phyloP scores from a whole-genome alignment of 2,329 filamentous ascomycete genomes.

The Arthrinium phaeospermum region DNA sequence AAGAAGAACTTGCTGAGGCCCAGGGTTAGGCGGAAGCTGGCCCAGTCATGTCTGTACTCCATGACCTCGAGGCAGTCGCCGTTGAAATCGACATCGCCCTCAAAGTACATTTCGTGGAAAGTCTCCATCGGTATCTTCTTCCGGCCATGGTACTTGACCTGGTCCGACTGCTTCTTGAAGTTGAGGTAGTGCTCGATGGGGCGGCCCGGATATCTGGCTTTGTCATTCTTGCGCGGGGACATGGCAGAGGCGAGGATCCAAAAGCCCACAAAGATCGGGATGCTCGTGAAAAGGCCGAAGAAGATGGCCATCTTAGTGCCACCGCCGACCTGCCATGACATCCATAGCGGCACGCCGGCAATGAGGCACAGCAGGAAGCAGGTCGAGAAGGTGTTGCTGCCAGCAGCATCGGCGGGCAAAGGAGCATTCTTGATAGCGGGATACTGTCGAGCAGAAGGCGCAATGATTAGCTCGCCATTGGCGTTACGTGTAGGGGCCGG shows the following conservation, averaged over 20 bases:
- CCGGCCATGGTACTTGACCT: slow-evolving; percentile 73
- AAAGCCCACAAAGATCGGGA: slow-evolving; percentile 82
- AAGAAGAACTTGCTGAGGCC: slow-evolving; percentile 88
- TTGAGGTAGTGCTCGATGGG: slow-evolving; percentile 90
- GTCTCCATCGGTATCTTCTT: slow-evolving; percentile 89
- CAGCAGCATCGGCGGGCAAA: slow-evolving; percentile 85
- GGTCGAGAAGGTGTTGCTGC: slow-evolving; percentile 89
- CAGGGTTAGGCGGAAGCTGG: slow-evolving; percentile 88
- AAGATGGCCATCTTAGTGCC: slow-evolving; percentile 88
- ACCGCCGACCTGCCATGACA: slow-evolving; percentile 83
- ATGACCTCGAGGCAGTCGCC: slow-evolving; percentile 87
- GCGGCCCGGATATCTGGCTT: slow-evolving; percentile 83
- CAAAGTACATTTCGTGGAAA: slow-evolving; percentile 98
- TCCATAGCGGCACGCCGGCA: slow-evolving; percentile 74
- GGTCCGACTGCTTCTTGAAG: slow-evolving; percentile 71
- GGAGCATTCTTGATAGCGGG: slow-evolving; percentile 93
- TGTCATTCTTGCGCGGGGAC: slow-evolving; percentile 90
- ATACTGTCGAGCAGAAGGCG: slow-evolving; percentile 60
- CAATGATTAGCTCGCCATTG: not conserved
- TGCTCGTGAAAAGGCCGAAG: slow-evolving; percentile 77
- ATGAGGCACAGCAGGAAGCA: slow-evolving; percentile 74
- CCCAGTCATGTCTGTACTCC: slow-evolving; percentile 97
- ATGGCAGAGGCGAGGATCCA: slow-evolving; percentile 82
- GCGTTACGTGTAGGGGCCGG: not conserved
- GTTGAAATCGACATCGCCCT: slow-evolving; percentile 93